Evolutionary conservation across 352 stramenopile genomes (phyloP).

Genomic region (Elongisporangium senticosum): DNA sequence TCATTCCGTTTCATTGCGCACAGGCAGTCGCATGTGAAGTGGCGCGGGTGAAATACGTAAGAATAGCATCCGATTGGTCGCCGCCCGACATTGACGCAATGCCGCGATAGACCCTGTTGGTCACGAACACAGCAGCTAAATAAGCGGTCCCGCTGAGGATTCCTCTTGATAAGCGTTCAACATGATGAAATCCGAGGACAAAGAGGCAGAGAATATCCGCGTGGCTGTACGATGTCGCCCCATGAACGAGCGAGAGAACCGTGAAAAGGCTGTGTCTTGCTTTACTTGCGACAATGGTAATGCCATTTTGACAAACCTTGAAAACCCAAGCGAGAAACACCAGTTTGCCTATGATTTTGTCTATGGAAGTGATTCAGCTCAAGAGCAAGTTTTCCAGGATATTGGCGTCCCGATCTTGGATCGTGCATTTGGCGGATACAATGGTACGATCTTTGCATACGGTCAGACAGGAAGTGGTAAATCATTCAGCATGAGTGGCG

Average conservation of each 20-base stretch:
- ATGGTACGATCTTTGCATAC: conserved; percentile 89
- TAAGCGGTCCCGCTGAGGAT: too few relatives aligned
- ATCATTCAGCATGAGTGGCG: conserved; percentile 86
- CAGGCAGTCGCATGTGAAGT: neutral
- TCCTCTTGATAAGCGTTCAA: neutral
- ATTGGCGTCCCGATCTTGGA: conserved; percentile 78
- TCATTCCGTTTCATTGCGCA: neutral
- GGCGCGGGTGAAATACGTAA: neutral
- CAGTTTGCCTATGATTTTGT: conserved; percentile 89
- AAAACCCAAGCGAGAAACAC: conserved; percentile 72
- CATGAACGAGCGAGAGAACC: conserved; percentile 87
- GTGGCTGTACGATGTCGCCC: conserved; percentile 89
- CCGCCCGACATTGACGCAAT: neutral
- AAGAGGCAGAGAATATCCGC: conserved; percentile 87
- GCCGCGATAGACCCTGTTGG: neutral
- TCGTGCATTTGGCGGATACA: conserved; percentile 81
- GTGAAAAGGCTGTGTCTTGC: conserved; percentile 66
- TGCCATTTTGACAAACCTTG: conserved; percentile 77
- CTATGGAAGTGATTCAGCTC: conserved; percentile 73
- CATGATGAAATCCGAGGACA: conserved; percentile 69
- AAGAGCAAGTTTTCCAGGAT: conserved; percentile 71
- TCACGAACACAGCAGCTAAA: neutral
- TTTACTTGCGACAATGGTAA: conserved; percentile 68
- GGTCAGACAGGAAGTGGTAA: conserved; percentile 85
- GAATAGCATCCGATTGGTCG: neutral